These are phyloP conservation scores for Liriodendron chinense DNA, from an alignment of 164 flowering plant species.

Conservation along the genomic window DNA sequence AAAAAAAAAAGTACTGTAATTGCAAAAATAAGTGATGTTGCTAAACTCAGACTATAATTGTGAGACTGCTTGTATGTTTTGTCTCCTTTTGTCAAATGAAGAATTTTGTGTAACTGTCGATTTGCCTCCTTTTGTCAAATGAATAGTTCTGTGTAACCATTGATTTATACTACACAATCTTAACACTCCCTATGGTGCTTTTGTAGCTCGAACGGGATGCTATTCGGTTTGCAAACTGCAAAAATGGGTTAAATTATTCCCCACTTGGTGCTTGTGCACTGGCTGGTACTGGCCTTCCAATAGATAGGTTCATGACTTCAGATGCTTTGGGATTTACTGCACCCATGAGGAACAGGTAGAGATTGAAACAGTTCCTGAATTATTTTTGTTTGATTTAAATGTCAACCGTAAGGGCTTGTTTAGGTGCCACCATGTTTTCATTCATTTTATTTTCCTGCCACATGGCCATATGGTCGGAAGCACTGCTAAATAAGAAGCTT, in stretches of 20 bases:
- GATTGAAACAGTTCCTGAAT: neutral
- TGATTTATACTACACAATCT: neutral
- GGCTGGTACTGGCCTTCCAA: slow-evolving; percentile 98
- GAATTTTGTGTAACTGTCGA: neutral
- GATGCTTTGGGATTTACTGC: slow-evolving; percentile 79
- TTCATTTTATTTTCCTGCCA: too few species aligned
- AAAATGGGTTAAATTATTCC: slow-evolving; percentile 70
- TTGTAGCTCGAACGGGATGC: slow-evolving; percentile 94
- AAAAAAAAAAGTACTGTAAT: too few species aligned
- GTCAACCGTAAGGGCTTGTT: too few species aligned
- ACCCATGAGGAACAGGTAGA: slow-evolving; percentile 94
- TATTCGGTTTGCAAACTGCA: slow-evolving; percentile 77
- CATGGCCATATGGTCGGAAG: too few species aligned
- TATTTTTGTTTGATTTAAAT: slow-evolving; percentile 1
- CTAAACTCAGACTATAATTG: too few species aligned
- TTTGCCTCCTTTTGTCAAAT: neutral
- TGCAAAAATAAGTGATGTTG: too few species aligned
- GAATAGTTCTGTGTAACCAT: neutral
- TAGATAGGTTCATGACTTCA: slow-evolving; percentile 93
- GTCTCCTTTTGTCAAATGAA: neutral
- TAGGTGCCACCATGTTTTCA: too few species aligned
- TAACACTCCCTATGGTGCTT: slow-evolving; percentile 13
- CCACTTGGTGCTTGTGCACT: slow-evolving; percentile 99
- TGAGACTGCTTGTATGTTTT: too few species aligned
- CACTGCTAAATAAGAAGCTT: too few species aligned